Evolutionary conservation across 2,329 filamentous ascomycete genomes (phyloP).

Genomic region (Diaporthe velutina): DNA sequence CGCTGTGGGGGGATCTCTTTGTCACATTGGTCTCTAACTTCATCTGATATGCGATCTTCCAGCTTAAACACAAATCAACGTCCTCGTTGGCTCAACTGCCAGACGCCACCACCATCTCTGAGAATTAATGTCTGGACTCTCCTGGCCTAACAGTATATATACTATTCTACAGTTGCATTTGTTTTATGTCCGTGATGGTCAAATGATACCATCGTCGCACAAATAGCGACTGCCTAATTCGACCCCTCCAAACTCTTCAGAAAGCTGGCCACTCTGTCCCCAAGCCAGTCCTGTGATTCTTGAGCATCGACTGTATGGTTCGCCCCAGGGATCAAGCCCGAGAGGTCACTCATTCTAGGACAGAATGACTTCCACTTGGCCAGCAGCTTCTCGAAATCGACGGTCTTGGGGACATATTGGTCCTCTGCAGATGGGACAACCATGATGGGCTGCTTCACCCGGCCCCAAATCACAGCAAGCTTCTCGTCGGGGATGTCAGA

Average conservation of each 20-base stretch:
- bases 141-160: no score
- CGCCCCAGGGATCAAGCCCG: slow-evolving; percentile 66
- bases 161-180: background rate
- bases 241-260: slow-evolving; percentile 48
- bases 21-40: slow-evolving; percentile 17
- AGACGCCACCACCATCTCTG: background rate
- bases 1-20: background rate
- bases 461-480: slow-evolving; percentile 75
- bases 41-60: slow-evolving; percentile 14
- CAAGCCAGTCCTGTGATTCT: slow-evolving; percentile 63
- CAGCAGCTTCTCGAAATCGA: slow-evolving; percentile 71
- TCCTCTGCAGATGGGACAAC: slow-evolving; percentile 76
- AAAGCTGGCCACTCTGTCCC: slow-evolving; percentile 61
- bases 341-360: slow-evolving; percentile 61
- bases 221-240: background rate
- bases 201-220: background rate
- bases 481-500: slow-evolving; percentile 74
- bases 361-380: slow-evolving; percentile 66
- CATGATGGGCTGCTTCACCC: slow-evolving; percentile 70
- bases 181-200: background rate
- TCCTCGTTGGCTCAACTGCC: background rate
- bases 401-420: slow-evolving; percentile 69
- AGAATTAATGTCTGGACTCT: background rate
- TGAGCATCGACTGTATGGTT: slow-evolving; percentile 63
- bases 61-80: slow-evolving; percentile 3